Evolutionary conservation across 371 early-diverging fungal species (phyloP), one percentile per base, ranked within the genome.

Genomic region (Umbelopsis sp.): DNA sequence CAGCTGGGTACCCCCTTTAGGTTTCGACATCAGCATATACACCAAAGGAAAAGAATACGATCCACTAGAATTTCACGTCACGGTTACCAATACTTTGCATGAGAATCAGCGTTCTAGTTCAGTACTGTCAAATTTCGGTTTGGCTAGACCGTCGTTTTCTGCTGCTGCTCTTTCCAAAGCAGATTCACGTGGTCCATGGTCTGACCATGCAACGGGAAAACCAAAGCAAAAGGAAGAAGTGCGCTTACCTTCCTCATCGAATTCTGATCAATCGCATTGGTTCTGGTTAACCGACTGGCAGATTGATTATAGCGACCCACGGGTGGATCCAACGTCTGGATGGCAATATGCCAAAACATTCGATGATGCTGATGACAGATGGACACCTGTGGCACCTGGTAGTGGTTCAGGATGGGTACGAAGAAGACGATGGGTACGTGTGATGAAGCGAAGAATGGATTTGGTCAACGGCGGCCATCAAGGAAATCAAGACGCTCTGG

Each of bases 251-350:
- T 25, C 57, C 6, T 68, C 73, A 0, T 48, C 68, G 1, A 57
- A 24, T 7, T 74, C 18, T 29, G 57, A 63, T 71, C 72, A 57
- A 32, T 71, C 77, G 8, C 68, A 80, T 16, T 94, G 93, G 93
- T 94, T 89, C 72, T 94, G 94, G 94, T 64, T 93, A 44, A 91
- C 91, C 4, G 94, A 94, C 51, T 94, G 94, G 94, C 81, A 85
- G 25, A 75, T 92, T 22, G 94, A 93, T 74, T 76, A 81, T 44
- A 82, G 81, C 14, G 86, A 91, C 73, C 90, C 91, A 12, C 79
- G 80, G 14, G 80, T 85, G 4, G 90, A 91, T 67, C 77, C 83
- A 1, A 81, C 77, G 10, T 86, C 89, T 6, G 91, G 91, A 0
- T 91, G 92, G 90, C 89, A 90, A 66, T 93, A 93, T 65, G 87